Base-by-base conservation (phyloP, 208 protist genomes). In the Balamuthia mandrillaris region DNA sequence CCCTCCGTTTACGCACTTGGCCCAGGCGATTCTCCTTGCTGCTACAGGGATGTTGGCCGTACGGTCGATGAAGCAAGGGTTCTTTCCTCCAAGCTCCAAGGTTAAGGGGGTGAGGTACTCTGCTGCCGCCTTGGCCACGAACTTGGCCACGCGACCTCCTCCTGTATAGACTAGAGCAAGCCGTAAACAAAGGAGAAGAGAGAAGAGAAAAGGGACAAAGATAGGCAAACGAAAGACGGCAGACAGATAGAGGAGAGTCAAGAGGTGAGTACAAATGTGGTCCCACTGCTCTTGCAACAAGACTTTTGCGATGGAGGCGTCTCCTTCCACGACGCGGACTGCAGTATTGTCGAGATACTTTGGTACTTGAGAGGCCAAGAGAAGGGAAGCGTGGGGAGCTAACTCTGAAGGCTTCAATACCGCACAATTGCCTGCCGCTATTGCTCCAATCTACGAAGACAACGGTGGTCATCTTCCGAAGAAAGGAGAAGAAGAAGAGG, bases 281-380 rank as follows among this genome's bases (percentile, higher is more conserved):
- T 98, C 96, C 72, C 92, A 98, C 24, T 86, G 83, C 74, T 94
- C 56, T 39, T 91, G 58, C 10, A 97, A 82, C 31, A 98, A 88
- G 14, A 65, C 88, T 41, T 90, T 93, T 2, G 94, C 94, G 31
- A 93, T 91, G 14, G 31, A 16, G 49, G 93, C 88, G 44, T 75
- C 94, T 68, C 95, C 95, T 37, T 91, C 88, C 7, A 77, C 90
- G 31, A 96, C 87, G 10, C 31, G 45, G 10, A 95, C 78, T 47
- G 89, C 54, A 9, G 87, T 77, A 7, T 60, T 21, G 51, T 94
- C 88, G 24, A 96, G 44, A 86, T 97, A 84, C 77, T 42, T 79
- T n/a, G 49, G 49, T 18, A 56, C 49, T n/a, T 27, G 49, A 27
- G 21, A 27, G 21, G 49, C n/a, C 18, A 56, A 27, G 18, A 56